Evolutionary conservation across 2,329 filamentous ascomycete species (phyloP).

Genomic region (Exophiala sp.): DNA sequence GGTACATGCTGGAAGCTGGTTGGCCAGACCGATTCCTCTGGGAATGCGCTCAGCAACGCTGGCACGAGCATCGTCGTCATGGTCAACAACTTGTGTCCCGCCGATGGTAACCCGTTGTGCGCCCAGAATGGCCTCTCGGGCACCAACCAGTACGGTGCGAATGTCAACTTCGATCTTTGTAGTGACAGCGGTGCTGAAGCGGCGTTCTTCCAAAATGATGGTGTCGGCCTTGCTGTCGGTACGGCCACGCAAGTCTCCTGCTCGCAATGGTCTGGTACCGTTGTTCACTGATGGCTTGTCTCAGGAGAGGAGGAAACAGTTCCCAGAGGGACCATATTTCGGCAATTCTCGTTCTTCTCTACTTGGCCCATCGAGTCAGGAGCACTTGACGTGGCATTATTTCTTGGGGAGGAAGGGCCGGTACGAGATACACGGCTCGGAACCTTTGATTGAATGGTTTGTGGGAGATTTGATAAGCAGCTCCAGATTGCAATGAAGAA

Average conservation of each 20-base stretch:
- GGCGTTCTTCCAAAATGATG: slow-evolving; percentile 35
- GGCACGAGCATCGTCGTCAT: slow-evolving; percentile 38
- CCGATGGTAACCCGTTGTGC: slow-evolving; percentile 38
- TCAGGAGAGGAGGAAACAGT: background rate
- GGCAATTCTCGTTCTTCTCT: too few species aligned
- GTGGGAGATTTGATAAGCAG: too few species aligned
- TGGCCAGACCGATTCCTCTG: slow-evolving; percentile 32
- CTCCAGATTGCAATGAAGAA: too few species aligned
- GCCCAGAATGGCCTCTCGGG: slow-evolving; percentile 32
- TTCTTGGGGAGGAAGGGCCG: too few species aligned
- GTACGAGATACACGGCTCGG: too few species aligned
- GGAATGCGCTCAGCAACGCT: slow-evolving; percentile 26
- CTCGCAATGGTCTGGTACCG: slow-evolving; percentile 22
- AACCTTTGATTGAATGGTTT: too few species aligned
- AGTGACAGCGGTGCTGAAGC: slow-evolving; percentile 36
- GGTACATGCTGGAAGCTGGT: slow-evolving; percentile 40
- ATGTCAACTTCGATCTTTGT: slow-evolving; percentile 43
- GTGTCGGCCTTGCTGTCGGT: slow-evolving; percentile 26
- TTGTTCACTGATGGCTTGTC: slow-evolving; percentile 10
- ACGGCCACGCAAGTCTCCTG: slow-evolving; percentile 27
- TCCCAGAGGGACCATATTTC: too few species aligned
- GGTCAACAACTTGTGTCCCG: slow-evolving; percentile 42
- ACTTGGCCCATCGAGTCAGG: too few species aligned
- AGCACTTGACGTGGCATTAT: too few species aligned
- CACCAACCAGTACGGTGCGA: slow-evolving; percentile 39